Base-by-base conservation (phyloP, 2,329 filamentous ascomycete genomes). In the Hirsutella minnesotensis region DNA sequence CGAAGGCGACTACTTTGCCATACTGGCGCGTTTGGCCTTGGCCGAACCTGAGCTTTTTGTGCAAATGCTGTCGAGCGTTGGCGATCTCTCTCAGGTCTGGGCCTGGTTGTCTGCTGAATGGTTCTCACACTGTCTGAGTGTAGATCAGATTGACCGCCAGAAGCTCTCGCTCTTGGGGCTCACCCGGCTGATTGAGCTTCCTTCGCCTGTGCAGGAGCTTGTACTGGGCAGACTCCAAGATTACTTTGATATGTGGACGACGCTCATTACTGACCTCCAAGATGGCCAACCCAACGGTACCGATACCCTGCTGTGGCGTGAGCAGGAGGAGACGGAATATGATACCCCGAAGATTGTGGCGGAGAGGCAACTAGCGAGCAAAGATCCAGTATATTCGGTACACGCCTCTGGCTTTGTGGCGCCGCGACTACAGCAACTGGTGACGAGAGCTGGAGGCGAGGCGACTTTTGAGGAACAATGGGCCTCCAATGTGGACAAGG, bases 1-100 rank as follows among this genome's bases (percentile, higher is more conserved):
- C 1, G 80, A 95, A 56, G 84, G 84, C 0, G 86, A 95, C 56
- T 95, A 94, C 59, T 83, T 94, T 55, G 76, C 79, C 4, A 79
- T 96, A 2, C 70, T 98, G 2, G 81, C 86, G 2, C 82, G 89
- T 1, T 73, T 96, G 15, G 77, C 81, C 0, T 65, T 94, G 2
- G 79, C 81, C 1, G 83, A 83, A 31, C 86, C 89, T 1, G 63
- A 63, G 3, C 67, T 84, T 2, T 83, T 95, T 50, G 66, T 81
- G 4, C 68, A 75, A 16, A 66, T 79, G 60, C 60, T 82, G 16
- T 60, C 61, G 16, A 63, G 66, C 3, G 63, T 72, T 46, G 67
- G 66, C 1, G 54, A 60, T 8, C 49, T 76, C 4, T 67, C 72
- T 3, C 63, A 69, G 36, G 67, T 75, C 8, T 81, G 77, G 77